phyloP scores from a whole-genome alignment of 441 rosid species.

The Populus hybrid region DNA sequence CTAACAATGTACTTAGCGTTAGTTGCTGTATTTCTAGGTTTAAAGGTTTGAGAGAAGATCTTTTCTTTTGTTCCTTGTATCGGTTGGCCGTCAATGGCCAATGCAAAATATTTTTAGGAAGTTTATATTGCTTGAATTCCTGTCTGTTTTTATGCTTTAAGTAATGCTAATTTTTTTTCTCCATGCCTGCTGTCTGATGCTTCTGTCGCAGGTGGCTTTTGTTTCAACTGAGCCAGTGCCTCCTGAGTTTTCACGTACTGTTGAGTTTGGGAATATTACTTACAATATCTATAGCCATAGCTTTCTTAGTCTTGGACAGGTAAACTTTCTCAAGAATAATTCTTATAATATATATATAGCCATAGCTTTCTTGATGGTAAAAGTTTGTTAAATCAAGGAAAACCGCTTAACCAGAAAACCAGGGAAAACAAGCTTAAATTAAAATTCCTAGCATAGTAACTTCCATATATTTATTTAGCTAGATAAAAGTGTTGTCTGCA shows the following conservation, averaged over 20 bases:
- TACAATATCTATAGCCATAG: slow-evolving; percentile 83
- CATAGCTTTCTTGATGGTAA: background rate
- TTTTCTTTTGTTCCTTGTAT: background rate
- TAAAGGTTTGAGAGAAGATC: background rate
- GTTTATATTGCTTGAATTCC: background rate
- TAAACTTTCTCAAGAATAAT: slow-evolving; percentile 21
- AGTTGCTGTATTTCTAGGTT: background rate
- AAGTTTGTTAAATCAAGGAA: background rate
- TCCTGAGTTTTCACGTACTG: slow-evolving; percentile 48
- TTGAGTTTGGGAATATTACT: slow-evolving; percentile 57
- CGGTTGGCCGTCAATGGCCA: background rate
- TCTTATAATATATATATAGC: background rate
- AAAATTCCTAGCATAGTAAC: background rate
- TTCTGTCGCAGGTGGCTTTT: slow-evolving; percentile 63
- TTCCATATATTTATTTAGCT: background rate
- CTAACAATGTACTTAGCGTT: background rate
- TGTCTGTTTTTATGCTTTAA: background rate
- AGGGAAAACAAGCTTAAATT: background rate
- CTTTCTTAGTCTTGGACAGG: slow-evolving; percentile 90
- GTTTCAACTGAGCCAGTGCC: slow-evolving; percentile 69
- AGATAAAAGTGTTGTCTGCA: background rate
- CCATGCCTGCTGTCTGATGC: background rate
- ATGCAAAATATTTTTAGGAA: background rate
- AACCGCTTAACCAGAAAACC: background rate
- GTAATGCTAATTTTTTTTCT: background rate